phyloP scores from a whole-genome alignment of 192 early-diverging fungal species.

The Coemansia sp. region DNA sequence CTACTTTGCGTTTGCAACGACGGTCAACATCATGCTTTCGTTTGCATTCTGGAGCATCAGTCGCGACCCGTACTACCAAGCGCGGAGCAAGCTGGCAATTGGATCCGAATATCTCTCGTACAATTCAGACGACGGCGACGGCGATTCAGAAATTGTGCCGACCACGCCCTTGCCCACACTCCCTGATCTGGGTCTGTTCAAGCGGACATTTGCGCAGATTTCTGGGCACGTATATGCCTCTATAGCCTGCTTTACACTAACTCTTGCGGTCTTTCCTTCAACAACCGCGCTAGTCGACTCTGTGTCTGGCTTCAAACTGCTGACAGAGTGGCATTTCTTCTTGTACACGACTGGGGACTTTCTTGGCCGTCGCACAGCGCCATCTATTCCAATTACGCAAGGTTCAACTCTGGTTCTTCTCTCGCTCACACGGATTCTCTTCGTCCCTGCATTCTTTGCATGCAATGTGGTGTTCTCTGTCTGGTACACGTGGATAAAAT shows the following conservation, averaged over 20 bases:
- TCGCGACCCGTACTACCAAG: constrained; percentile 43
- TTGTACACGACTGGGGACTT: constrained; percentile 74
- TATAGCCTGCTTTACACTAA: constrained; percentile 64
- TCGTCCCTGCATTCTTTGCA: constrained; percentile 70
- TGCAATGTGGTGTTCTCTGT: constrained; percentile 63
- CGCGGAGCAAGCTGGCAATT: constrained; percentile 36
- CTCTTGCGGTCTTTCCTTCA: constrained; percentile 73
- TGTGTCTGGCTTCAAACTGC: constrained; percentile 41
- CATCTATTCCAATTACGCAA: constrained; percentile 22
- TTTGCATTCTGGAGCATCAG: constrained; percentile 31
- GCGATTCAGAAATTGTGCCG: constrained; percentile 18
- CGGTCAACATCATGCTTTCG: constrained; percentile 32
- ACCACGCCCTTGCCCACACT: constrained; percentile 1
- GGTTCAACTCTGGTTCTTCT: constrained; percentile 42
- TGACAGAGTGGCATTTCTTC: constrained; percentile 67
- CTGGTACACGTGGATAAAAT: constrained; percentile 60
- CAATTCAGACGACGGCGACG: constrained; percentile 16
- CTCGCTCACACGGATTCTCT: constrained; percentile 56
- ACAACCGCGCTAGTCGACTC: constrained; percentile 68
- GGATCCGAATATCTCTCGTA: not conserved
- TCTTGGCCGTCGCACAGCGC: constrained; percentile 60
- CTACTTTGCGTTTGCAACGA: constrained; percentile 48
- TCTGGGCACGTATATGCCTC: constrained; percentile 58
- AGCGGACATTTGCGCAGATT: constrained; percentile 42
- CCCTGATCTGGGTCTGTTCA: constrained; percentile 21